Conservation (phyloP, 768 basidiomycete species). For the Trametes cingulata region DNA sequence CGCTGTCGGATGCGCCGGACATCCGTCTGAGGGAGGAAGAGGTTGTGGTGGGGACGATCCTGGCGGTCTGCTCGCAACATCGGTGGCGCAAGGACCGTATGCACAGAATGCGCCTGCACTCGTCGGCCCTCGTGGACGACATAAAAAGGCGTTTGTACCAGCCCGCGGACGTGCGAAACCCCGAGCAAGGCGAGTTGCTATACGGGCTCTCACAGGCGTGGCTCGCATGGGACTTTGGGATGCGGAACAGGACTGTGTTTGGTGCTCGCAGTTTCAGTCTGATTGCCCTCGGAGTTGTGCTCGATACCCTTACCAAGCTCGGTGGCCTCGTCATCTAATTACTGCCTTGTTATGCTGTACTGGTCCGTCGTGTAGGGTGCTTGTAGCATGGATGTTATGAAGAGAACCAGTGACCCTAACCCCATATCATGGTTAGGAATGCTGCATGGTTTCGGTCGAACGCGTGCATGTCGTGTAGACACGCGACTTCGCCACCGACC, state of each 20-base stretch:
- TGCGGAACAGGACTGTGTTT: slow-evolving; percentile 34
- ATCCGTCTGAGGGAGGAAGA: slow-evolving; percentile 69
- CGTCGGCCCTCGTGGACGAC: slow-evolving; percentile 51
- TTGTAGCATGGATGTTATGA: too few relatives aligned
- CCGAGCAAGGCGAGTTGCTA: slow-evolving; percentile 23
- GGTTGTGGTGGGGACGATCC: slow-evolving; percentile 71
- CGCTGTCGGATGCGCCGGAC: slow-evolving; percentile 57
- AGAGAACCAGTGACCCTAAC: not conserved
- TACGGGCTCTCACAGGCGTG: slow-evolving; percentile 53
- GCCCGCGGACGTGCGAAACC: slow-evolving; percentile 12
- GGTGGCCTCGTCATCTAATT: slow-evolving; percentile 20
- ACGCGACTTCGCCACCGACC: not conserved
- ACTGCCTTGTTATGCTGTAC: too few relatives aligned
- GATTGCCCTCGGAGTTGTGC: slow-evolving; percentile 57
- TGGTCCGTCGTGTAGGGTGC: too few relatives aligned
- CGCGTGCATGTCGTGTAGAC: not conserved
- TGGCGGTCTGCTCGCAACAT: slow-evolving; percentile 66
- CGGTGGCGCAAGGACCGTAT: slow-evolving; percentile 59
- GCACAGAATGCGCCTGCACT: slow-evolving; percentile 63
- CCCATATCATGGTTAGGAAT: slow-evolving; percentile 4
- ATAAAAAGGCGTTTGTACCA: slow-evolving; percentile 41
- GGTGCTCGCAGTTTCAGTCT: slow-evolving; percentile 64
- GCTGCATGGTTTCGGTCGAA: not conserved
- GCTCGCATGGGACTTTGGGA: slow-evolving; percentile 64
- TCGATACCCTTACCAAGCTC: slow-evolving; percentile 56